phyloP scores from a whole-genome alignment of 2,329 filamentous ascomycete species.

The Blastomyces gilchristii region DNA sequence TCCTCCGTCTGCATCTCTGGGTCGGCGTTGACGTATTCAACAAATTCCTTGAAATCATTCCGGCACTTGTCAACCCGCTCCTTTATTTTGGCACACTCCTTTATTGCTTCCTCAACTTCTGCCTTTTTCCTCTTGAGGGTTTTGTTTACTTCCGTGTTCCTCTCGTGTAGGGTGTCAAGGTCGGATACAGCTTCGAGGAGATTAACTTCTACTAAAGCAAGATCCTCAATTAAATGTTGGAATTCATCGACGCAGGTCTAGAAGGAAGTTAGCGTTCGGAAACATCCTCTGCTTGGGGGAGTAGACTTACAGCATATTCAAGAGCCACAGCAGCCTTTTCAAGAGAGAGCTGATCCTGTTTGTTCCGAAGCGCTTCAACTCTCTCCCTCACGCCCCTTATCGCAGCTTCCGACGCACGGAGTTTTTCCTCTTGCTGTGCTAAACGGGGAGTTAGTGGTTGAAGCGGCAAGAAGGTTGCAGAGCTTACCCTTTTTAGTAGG shows the following conservation, averaged over 20 bases:
- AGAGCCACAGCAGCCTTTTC: constrained; percentile 48
- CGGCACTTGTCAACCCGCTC: constrained; percentile 16
- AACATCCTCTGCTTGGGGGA: neutral
- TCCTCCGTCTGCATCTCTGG: neutral
- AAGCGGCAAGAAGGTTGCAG: constrained; percentile 15
- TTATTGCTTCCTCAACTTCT: constrained; percentile 26
- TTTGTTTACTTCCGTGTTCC: constrained; percentile 51
- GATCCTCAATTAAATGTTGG: constrained; percentile 49
- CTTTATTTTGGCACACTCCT: constrained; percentile 17
- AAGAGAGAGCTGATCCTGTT: constrained; percentile 47
- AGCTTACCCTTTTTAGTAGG: constrained; percentile 59
- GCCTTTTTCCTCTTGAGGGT: constrained; percentile 26
- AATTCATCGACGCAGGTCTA: neutral
- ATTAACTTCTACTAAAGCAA: constrained; percentile 27
- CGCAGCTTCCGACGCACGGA: constrained; percentile 32
- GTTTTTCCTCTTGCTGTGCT: constrained; percentile 38
- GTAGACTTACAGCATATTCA: constrained; percentile 43
- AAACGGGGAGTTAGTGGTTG: constrained; percentile 21
- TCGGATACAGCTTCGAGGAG: constrained; percentile 70
- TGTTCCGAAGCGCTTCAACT: constrained; percentile 43
- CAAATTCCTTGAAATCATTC: constrained; percentile 12
- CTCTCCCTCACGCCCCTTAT: constrained; percentile 37
- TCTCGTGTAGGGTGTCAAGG: constrained; percentile 53
- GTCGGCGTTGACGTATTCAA: constrained; percentile 18
- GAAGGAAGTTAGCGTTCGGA: neutral